Percentiles rank a stretch among this genome's conserved stretches.
Conservation (phyloP, 2,329 filamentous ascomycete species). For the Nemania sp. region DNA sequence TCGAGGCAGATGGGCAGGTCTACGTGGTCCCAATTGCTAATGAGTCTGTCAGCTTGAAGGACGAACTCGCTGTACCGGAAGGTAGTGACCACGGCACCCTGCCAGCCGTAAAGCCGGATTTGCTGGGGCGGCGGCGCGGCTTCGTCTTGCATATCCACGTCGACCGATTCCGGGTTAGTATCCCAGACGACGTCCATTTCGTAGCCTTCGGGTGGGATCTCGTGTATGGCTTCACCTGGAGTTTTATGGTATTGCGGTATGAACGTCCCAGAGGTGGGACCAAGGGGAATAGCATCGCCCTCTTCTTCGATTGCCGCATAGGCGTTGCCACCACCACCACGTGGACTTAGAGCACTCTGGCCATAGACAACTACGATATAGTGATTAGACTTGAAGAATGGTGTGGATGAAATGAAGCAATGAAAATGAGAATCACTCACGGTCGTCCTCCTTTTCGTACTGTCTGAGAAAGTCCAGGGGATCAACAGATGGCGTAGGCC, state of each 20-base stretch:
- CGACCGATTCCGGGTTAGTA: neutral
- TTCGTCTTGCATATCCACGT: neutral
- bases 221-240: neutral
- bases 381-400: constrained; percentile 6
- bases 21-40: constrained; percentile 14
- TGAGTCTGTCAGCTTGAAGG: constrained; percentile 22
- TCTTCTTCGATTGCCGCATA: neutral
- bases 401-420: neutral
- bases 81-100: constrained; percentile 11
- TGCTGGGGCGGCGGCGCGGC: no score
- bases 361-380: neutral
- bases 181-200: constrained; percentile 12
- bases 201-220: constrained; percentile 1
- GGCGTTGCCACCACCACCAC: constrained; percentile 23
- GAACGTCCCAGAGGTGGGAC: neutral
- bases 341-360: constrained; percentile 12
- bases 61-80: constrained; percentile 20
- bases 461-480: constrained; percentile 34
- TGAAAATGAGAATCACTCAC: constrained; percentile 16
- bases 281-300: neutral
- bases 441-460: constrained; percentile 19
- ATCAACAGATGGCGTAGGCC: constrained; percentile 4
- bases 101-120: constrained; percentile 27
- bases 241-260: neutral
- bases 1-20: constrained; percentile 30